Base-by-base conservation (phyloP, 78 protist genomes). In the Goniomonas avonlea region DNA sequence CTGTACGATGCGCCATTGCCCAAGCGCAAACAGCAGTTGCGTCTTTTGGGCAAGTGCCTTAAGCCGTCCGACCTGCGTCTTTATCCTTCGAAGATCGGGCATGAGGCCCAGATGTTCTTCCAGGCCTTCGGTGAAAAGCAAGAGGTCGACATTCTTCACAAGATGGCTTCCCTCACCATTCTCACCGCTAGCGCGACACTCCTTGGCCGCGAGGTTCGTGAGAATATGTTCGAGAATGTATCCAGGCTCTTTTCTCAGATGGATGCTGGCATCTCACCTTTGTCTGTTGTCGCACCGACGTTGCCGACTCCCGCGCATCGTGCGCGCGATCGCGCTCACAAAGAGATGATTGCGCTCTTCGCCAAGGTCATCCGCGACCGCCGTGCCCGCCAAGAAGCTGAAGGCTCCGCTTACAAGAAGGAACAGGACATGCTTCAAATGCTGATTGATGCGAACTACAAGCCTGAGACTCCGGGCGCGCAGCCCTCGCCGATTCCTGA, bases 151-250 rank as follows among this genome's bases (percentile, higher is more conserved):
- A 53, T 86, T 40, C 50, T 79, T 35, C 25, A 79, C 27, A 88
- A 80, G 31, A 31, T 89, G 77, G 37, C 84, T 39, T 86, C 87
- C 38, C 80, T 92, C 18, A 85, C 85, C 7, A 89, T 92, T 65
- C 32, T 82, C 60, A 92, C 96, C 50, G 96, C 96, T 18, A 71
- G 88, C 11, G 92, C 92, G 81, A 88, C 92, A 78, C 81, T 92
- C 25, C 65, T 87, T 63, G 94, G 92, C 50, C 50, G n/a, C 50
- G 50, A 43, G 50, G 11, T 43, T 11, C 50, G 50, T 11, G 50
- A 43, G 50, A 8, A 43, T 11, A 43, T 43, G 50, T 43, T 43
- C 50, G 8, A 8, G n/a, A 11, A 43, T 8, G 11, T 43, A 11
- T 8, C 8, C n/a, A 8, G n/a, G 50, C 50, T 43, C n/a, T 11